Evolutionary conservation across 116 monocot genomes (phyloP), one percentile per base, ranked within the genome.

Genomic region (Trichopus zeylanicus): DNA sequence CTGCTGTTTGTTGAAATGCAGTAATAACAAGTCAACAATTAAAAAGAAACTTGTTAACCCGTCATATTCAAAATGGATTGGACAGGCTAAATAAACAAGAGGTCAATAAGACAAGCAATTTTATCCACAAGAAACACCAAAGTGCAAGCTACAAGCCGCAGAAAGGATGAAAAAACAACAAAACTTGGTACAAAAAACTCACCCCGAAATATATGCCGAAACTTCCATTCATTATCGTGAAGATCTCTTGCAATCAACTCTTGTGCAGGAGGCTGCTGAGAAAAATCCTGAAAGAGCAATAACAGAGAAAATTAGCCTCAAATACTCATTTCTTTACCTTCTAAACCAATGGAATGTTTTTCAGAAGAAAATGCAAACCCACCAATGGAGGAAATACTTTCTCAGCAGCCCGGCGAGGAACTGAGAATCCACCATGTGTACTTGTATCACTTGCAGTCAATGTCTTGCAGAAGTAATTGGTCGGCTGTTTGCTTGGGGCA

Each of bases 201-300:
- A 86, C 86, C 86, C 46, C 86, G 81, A 66, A 86, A 86, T 39
- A 86, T 86, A 37, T 86, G 86, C 42, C 86, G 74, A 34, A 86
- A 86, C 30, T 86, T 86, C 86, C 86, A 86, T 29, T 86, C 86
- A 47, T 75, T 78, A 26, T 75, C 78, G 70, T 86, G 86, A 63
- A 86, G 75, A 66, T 86, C 86, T 46, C 72, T 72, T 31, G 86
- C 86, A 62, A 86, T 77, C 32, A 86, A 69, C 63, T 86, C 86
- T 60, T 86, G 86, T 28, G 78, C 78, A 58, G 86, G 86, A 42
- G 86, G 86, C 60, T 81, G 81, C 53, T 70, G 86, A 16, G 86
- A 71, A 35, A 81, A 86, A 62, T 86, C 86, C 86, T 86, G 56
- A 25, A 37, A 34, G 33, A 26, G 46, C 20, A 68, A 30, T 33